These are phyloP conservation scores for Cladorrhinum samala DNA, from an alignment of 495 filamentous ascomycete species.

Conservation along the genomic window DNA sequence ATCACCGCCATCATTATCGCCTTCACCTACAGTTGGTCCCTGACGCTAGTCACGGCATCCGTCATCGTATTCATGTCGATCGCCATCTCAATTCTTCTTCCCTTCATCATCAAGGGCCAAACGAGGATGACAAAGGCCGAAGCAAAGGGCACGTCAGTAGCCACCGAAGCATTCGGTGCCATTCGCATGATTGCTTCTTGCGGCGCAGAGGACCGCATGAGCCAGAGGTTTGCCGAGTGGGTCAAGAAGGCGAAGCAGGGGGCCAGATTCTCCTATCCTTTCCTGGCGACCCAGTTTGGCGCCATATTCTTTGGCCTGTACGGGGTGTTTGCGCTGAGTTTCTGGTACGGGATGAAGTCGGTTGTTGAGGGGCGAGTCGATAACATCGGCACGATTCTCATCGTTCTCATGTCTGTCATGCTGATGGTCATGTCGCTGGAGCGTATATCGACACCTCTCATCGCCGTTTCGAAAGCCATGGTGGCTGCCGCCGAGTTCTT, in stretches of 20 bases:
- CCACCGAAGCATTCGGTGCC: constrained; percentile 50
- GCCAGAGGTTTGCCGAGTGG: constrained; percentile 47
- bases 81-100: constrained; percentile 47
- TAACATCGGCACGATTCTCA: constrained; percentile 40
- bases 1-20: constrained; percentile 54
- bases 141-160: constrained; percentile 50
- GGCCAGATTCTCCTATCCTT: constrained; percentile 42
- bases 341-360: constrained; percentile 49
- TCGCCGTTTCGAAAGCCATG: constrained; percentile 46
- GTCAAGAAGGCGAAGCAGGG: constrained; percentile 50
- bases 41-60: constrained; percentile 52
- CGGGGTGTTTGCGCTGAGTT: constrained; percentile 39
- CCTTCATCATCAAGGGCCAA: constrained; percentile 53
- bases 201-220: constrained; percentile 52
- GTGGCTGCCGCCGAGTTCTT: constrained; percentile 53
- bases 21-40: constrained; percentile 51
- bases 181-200: constrained; percentile 59
- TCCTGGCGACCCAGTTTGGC: constrained; percentile 37
- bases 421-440: constrained; percentile 48
- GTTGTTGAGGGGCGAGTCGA: constrained; percentile 34
- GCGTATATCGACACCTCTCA: constrained; percentile 46
- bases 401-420: constrained; percentile 53
- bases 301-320: constrained; percentile 39
- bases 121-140: constrained; percentile 33
- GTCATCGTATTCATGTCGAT: constrained; percentile 52